Evolutionary conservation across 345 rosid genomes (phyloP), one percentile per base, ranked within the genome.

Genomic region (Salix purpurea): DNA sequence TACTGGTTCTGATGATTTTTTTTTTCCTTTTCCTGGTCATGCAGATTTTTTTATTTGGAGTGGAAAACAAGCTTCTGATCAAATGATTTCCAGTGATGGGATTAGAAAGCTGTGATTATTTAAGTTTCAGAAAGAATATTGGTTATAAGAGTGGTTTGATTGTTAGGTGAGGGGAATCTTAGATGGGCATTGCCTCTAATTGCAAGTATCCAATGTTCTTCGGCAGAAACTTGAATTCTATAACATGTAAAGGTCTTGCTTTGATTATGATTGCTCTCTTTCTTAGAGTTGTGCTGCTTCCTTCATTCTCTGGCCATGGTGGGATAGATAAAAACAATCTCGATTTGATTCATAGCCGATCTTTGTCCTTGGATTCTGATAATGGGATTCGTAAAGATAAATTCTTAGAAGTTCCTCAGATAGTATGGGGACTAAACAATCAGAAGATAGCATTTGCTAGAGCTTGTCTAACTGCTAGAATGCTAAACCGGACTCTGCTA

Each of bases 361-460:
- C 88, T 70, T 65, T 77, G 37, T 69, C 80, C 15, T 34, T 76
- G 65, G 56, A 69, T 37, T 84, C 85, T 23, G 79, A 81, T 46
- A n/a, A 1, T 50, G 91, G 89, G 52, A 80, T 91, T 56, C 80
- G 92, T 14, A 76, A 60, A 30, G 86, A 90, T 65, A 96, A 90
- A 89, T 92, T 94, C 65, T 78, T 94, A 50, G 93, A 89, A 83
- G 95, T 87, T 86, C 99, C 99, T 73, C 99, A 94, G 79, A 94
- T 96, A 64, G 97, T 92, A 0, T 96, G 99, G 99, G 99, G 99
- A 42, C 73, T 96, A 14, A 96, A 96, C 87, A 96, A 96, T 83
- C 99, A 96, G 80, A 96, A 96, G 89, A 96, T 96, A 30, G 97
- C 98, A 75, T 89, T 96, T 79, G 95, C 99, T 24, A 92, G 99